Conservation (phyloP, 495 filamentous ascomycete genomes). For the Xanthoparmelia taractica region DNA sequence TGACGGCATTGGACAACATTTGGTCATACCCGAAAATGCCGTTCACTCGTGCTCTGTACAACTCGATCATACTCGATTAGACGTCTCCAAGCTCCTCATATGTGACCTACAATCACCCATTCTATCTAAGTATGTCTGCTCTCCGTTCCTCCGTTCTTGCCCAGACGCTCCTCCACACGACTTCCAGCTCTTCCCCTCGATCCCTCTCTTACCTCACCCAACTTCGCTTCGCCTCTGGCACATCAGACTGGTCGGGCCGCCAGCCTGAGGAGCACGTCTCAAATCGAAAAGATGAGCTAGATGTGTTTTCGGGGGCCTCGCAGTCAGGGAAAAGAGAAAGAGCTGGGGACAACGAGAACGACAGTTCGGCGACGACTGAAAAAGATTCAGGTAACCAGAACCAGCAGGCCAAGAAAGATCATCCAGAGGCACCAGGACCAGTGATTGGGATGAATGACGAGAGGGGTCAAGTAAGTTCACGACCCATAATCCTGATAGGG, state of each 20-base stretch:
- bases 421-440: slow-evolving; percentile 56
- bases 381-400: slow-evolving; percentile 39
- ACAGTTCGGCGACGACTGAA: slow-evolving; percentile 38
- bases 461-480: slow-evolving; percentile 40
- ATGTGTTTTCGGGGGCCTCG: slow-evolving; percentile 35
- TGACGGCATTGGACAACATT: slow-evolving; percentile 13
- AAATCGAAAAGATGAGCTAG: slow-evolving; percentile 35
- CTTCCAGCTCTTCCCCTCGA: slow-evolving; percentile 17
- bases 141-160: slow-evolving; percentile 7
- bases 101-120: neutral
- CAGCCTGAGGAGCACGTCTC: slow-evolving; percentile 32
- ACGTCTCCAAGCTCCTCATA: slow-evolving; percentile 13
- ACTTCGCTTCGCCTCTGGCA: slow-evolving; percentile 10
- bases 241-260: slow-evolving; percentile 34
- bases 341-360: slow-evolving; percentile 32
- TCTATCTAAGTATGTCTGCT: neutral
- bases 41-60: neutral
- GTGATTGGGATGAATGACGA: slow-evolving; percentile 70
- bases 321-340: slow-evolving; percentile 37
- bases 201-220: slow-evolving; percentile 7
- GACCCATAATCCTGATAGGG: neutral
- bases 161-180: neutral
- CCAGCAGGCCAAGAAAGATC: slow-evolving; percentile 51
- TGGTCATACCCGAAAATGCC: neutral
- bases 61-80: slow-evolving; percentile 1